Conservation (phyloP, 106 monocot genomes). For the Dendrobium catenatum region DNA sequence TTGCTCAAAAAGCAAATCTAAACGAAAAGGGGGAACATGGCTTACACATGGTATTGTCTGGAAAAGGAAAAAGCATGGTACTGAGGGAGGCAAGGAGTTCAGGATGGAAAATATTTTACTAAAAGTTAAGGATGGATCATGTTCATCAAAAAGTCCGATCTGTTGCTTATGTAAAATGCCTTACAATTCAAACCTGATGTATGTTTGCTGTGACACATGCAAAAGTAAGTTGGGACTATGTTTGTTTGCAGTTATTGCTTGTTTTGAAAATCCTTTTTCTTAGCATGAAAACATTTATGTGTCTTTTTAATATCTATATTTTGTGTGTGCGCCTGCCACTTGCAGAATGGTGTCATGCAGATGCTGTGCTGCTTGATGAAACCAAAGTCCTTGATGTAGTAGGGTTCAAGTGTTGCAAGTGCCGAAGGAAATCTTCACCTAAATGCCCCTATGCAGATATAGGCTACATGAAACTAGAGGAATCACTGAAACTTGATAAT, state of each 20-base stretch:
- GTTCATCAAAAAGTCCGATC: slow-evolving; percentile 18
- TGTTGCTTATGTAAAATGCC: slow-evolving; percentile 54
- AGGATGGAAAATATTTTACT: slow-evolving; percentile 48
- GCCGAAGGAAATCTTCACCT: slow-evolving; percentile 50
- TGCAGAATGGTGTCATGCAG: slow-evolving; percentile 90
- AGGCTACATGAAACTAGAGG: slow-evolving; percentile 14
- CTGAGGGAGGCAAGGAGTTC: slow-evolving; percentile 34
- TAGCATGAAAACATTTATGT: no score
- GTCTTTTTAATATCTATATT: neutral
- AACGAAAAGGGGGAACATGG: slow-evolving; percentile 8
- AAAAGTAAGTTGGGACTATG: slow-evolving; percentile 30
- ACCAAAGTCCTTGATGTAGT: slow-evolving; percentile 42
- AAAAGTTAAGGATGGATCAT: slow-evolving; percentile 26
- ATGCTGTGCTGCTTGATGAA: slow-evolving; percentile 68
- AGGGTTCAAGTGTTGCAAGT: slow-evolving; percentile 72
- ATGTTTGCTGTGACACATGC: slow-evolving; percentile 75
- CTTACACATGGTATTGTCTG: slow-evolving; percentile 56
- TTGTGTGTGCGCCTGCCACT: neutral
- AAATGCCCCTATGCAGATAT: slow-evolving; percentile 49
- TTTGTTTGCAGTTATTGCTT: neutral
- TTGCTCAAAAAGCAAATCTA: slow-evolving; percentile 18
- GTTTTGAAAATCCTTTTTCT: neutral
- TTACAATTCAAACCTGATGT: slow-evolving; percentile 60
- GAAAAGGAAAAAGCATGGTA: slow-evolving; percentile 41
- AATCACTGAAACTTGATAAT: slow-evolving; percentile 6